Conservation (phyloP, 2,329 filamentous ascomycete genomes). For the Cryphonectria nitschkei region DNA sequence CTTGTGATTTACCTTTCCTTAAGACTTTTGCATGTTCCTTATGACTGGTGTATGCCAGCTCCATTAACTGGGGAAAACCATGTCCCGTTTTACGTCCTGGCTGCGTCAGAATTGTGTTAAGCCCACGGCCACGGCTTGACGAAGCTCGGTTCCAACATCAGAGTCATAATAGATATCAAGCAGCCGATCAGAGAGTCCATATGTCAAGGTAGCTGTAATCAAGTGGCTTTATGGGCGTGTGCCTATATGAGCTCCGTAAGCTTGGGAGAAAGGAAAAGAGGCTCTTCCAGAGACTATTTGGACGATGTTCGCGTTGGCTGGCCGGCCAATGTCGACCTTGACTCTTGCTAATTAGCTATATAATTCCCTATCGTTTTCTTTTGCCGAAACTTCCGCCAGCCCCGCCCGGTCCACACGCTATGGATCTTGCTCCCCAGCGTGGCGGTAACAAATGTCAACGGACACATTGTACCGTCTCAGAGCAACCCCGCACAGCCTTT, state of each 20-base stretch:
- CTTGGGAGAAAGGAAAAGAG: not conserved
- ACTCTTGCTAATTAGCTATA: not conserved
- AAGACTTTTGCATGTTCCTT: too few relatives aligned
- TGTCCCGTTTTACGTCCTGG: not conserved
- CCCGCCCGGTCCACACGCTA: too few relatives aligned
- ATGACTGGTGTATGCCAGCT: too few relatives aligned
- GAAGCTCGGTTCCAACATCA: not conserved
- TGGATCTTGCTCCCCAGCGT: not conserved
- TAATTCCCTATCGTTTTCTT: not conserved
- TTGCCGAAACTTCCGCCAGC: not conserved
- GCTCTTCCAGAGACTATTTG: not conserved
- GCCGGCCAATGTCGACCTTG: too few relatives aligned
- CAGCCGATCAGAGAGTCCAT: not conserved
- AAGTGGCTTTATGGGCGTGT: too few relatives aligned
- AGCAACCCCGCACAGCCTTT: not conserved
- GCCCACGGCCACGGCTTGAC: not conserved
- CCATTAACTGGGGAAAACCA: not conserved
- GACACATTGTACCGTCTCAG: too few relatives aligned
- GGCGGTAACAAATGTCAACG: too few relatives aligned
- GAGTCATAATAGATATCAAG: not conserved
- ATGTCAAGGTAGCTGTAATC: too few relatives aligned
- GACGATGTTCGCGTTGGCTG: not conserved
- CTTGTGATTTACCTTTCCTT: too few relatives aligned
- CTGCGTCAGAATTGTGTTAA: not conserved
- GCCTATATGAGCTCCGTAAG: too few relatives aligned